These are phyloP conservation scores for Vitis cinerea DNA, from an alignment of 164 flowering plant genomes.

Conservation along the genomic window DNA sequence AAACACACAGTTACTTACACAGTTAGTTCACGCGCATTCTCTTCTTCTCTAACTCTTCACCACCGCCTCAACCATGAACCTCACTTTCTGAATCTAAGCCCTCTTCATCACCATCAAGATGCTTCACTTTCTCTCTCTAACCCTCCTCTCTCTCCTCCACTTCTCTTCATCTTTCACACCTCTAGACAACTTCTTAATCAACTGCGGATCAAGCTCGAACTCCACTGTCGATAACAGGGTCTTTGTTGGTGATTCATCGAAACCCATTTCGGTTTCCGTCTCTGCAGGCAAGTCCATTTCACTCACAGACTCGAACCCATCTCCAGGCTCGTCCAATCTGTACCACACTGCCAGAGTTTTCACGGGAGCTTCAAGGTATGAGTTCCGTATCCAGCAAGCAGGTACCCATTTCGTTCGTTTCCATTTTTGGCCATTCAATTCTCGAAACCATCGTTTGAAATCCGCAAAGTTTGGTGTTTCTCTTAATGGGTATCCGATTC, in stretches of 20 bases:
- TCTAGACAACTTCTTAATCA: constrained; percentile 38
- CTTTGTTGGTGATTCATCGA: constrained; percentile 40
- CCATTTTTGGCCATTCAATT: constrained; percentile 57
- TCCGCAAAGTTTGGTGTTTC: constrained; percentile 47
- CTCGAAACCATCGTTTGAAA: constrained; percentile 29
- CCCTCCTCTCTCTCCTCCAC: constrained; percentile 19
- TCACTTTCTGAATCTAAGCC: neutral
- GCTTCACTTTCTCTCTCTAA: constrained; percentile 15
- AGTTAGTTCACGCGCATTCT: neutral
- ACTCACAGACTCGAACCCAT: constrained; percentile 33
- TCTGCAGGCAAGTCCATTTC: constrained; percentile 31
- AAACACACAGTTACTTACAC: no score
- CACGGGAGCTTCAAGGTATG: constrained; percentile 37
- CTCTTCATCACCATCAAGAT: constrained; percentile 5
- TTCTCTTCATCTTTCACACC: constrained; percentile 37
- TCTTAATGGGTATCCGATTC: constrained; percentile 36
- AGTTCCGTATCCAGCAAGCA: constrained; percentile 30
- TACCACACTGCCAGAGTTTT: constrained; percentile 63
- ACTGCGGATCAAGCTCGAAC: constrained; percentile 43
- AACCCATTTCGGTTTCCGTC: constrained; percentile 27
- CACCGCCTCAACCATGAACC: neutral
- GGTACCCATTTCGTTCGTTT: constrained; percentile 65
- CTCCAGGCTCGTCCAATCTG: constrained; percentile 31
- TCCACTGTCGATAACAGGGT: constrained; percentile 22
- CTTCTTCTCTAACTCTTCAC: neutral